These are phyloP conservation scores for Rhizopogon vinicolor DNA, from an alignment of 768 basidiomycete species.

Conservation along the genomic window DNA sequence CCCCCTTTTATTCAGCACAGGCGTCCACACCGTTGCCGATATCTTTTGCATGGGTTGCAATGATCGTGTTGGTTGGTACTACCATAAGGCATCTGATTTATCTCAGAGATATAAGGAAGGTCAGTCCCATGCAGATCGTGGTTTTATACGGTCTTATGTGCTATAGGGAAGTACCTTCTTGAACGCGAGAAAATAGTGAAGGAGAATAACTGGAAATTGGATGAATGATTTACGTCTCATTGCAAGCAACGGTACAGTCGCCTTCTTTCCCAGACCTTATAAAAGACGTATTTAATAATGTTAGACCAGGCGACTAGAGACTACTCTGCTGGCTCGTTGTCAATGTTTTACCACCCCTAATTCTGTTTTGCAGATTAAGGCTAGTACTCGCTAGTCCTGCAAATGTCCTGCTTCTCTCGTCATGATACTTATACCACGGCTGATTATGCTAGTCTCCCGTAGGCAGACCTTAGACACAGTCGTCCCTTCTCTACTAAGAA, in stretches of 20 bases:
- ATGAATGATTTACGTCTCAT: conserved; percentile 26
- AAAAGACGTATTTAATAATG: too few species aligned
- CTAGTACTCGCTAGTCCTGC: too few species aligned
- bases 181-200: conserved; percentile 78
- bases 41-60: conserved; percentile 77
- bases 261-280: too few species aligned
- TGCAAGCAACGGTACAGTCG: background rate
- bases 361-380: too few species aligned
- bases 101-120: conserved; percentile 88
- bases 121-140: conserved; percentile 16
- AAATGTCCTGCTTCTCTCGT: too few species aligned
- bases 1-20: conserved; percentile 46
- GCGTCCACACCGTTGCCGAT: conserved; percentile 78
- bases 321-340: too few species aligned
- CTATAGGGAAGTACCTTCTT: conserved; percentile 71
- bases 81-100: conserved; percentile 71
- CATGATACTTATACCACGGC: too few species aligned
- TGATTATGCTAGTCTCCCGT: too few species aligned
- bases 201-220: conserved; percentile 75
- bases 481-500: too few species aligned
- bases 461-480: too few species aligned
- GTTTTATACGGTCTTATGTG: background rate
- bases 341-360: too few species aligned
- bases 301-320: too few species aligned
- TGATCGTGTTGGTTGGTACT: conserved; percentile 78